Evolutionary conservation across 306 rosid genomes (phyloP).

Genomic region (Castanopsis chinensis): DNA sequence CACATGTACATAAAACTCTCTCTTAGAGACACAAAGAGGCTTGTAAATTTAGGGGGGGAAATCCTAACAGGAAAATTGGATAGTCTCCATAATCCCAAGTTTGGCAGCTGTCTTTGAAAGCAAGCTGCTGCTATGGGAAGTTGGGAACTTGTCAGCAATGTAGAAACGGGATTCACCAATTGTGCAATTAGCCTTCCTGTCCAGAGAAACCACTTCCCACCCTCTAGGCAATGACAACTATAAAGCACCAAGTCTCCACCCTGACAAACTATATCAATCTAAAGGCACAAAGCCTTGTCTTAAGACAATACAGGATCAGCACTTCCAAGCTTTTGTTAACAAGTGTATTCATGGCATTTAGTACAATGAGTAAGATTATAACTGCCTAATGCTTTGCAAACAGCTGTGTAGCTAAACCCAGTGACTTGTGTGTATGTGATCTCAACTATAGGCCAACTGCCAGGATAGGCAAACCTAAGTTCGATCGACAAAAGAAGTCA

Average conservation of each 20-base stretch:
- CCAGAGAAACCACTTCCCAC: constrained; percentile 16
- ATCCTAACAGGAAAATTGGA: constrained; percentile 18
- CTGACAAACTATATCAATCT: constrained; percentile 20
- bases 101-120: constrained; percentile 17
- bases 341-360: constrained; percentile 10
- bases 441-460: constrained; percentile 6
- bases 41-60: constrained; percentile 10
- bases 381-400: constrained; percentile 24
- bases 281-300: constrained; percentile 19
- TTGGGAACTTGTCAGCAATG: constrained; percentile 5
- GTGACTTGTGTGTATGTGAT: constrained; percentile 6
- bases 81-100: constrained; percentile 2
- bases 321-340: constrained; percentile 17
- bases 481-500: constrained; percentile 22
- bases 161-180: neutral
- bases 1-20: constrained; percentile 13
- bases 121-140: neutral
- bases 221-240: constrained; percentile 13
- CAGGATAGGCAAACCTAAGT: constrained; percentile 22
- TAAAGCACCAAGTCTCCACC: constrained; percentile 13
- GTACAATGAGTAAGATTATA: constrained; percentile 17
- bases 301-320: constrained; percentile 24
- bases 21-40: constrained; percentile 2
- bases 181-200: constrained; percentile 16
- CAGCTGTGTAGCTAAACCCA: constrained; percentile 22